A percentile compares a stretch with the other conserved stretches of the same genome.
phyloP scores from a whole-genome alignment of 495 filamentous ascomycete genomes.

The Bacidia gigantensis region DNA sequence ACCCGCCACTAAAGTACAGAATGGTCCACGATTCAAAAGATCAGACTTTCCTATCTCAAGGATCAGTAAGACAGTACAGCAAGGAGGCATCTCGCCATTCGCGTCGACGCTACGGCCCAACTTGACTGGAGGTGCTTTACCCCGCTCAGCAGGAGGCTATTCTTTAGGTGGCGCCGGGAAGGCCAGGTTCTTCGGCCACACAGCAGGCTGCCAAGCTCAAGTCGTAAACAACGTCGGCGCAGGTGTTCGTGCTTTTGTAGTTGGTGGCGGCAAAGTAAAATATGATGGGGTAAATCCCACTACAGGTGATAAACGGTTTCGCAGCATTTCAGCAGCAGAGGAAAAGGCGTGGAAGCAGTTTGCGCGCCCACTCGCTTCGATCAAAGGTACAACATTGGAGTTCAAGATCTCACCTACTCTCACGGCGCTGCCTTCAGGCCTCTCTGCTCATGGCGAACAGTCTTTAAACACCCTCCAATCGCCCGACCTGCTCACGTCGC shows the following conservation, averaged over 20 bases:
- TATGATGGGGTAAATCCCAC: conserved; percentile 57
- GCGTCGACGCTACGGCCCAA: conserved; percentile 84
- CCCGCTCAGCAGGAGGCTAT: conserved; percentile 80
- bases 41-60: conserved; percentile 51
- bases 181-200: conserved; percentile 79
- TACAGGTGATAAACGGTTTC: conserved; percentile 66
- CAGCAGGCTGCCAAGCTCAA: conserved; percentile 69
- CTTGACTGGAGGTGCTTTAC: conserved; percentile 74
- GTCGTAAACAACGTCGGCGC: conserved; percentile 90
- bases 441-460: conserved; percentile 19
- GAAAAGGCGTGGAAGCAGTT: conserved; percentile 27
- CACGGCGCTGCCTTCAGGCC: conserved; percentile 26
- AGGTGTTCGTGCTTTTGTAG: conserved; percentile 75
- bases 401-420: conserved; percentile 71
- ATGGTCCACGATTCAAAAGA: conserved; percentile 43
- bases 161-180: conserved; percentile 56
- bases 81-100: conserved; percentile 66
- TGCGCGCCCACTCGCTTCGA: conserved; percentile 26
- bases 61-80: conserved; percentile 50
- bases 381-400: conserved; percentile 52
- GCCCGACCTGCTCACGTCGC: conserved; percentile 64
- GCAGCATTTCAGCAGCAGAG: conserved; percentile 52
- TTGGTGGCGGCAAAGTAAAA: conserved; percentile 74
- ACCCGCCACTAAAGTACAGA: conserved; percentile 30
- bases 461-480: conserved; percentile 47